Base-by-base conservation (phyloP, 768 basidiomycete genomes). In the Leccinellum luteum region DNA sequence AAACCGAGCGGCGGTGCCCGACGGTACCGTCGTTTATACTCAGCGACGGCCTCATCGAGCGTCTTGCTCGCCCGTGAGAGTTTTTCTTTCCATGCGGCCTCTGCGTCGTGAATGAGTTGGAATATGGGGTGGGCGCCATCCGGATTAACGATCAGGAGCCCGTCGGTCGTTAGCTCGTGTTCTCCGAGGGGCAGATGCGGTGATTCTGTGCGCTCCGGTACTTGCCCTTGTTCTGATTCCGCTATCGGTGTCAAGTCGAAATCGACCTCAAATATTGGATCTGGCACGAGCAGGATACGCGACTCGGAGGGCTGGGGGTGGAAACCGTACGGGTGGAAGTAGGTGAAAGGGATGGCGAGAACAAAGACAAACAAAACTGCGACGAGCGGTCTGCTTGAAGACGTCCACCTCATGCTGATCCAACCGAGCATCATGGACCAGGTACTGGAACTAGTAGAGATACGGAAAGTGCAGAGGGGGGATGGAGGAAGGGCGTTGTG, bases 81-180 rank as follows among this genome's bases (percentile, higher is more conserved):
- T 63, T 77, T 77, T 1, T 56, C 61, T 1, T 66, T 59, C 80
- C 80, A 81, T 21, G 65, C 64, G 1, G 57, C 34, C 56, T 77
- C 71, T 0, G 78, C 77, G 14, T 69, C 59, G 28, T 57, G 60
- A 15, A 80, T 76, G 25, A 82, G 66, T 43, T 75, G 74, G 49
- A 73, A 73, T n/a, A 82, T 76, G 1, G 80, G 80, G 60, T 82
- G 79, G 1, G 69, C 61, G 0, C 73, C 76, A 5, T 69, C 47
- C 0, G 69, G 69, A 48, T 77, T 73, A 58, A 75, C 73, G 21
- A 69, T 47, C 9, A 77, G 64, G 23, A 74, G 56, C 1, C 76
- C 76, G 27, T 72, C 67, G 1, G 58, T n/a, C 2, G 66, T 58
- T 28, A 64, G 56, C 1, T 52, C 58, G 49, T 77, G 75, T 7